Base-by-base conservation (phyloP, 805 yeast genomes). In the Pichia ethanolica region DNA sequence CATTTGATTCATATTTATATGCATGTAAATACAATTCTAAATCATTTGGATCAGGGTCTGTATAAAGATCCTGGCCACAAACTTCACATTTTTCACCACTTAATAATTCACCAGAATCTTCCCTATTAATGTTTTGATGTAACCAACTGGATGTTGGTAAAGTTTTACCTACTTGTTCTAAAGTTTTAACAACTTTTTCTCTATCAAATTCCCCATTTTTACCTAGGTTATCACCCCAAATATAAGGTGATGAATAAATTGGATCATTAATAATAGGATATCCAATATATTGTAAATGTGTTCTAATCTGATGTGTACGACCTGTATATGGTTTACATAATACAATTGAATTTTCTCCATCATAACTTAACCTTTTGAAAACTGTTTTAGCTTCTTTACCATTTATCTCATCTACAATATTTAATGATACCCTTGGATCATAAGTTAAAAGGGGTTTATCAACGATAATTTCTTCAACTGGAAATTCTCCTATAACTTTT, bases 231-330 rank as follows among this genome's bases (percentile, higher is more conserved):
- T 74, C 67, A 0, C 98, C 98, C 97, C 97, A 93, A 0, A 88
- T 82, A 14, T 67, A 64, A 13, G 74, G 77, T 58, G 86, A 87
- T 2, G 96, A 84, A 60, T 89, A 91, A 1, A 90, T 73, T 0
- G 97, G 97, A 64, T 91, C 99, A 62, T 91, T 90, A 4, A 86
- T 89, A 42, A 91, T 91, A 0, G 98, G 97, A 60, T 72, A 77
- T 0, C 97, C 97, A n/a, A 93, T 58, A 56, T 74, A 84, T 66
- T 90, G 97, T 49, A 93, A 68, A 69, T 93, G 99, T 1, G 93
- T 96, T 52, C 99, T 72, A 45, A 93, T 89, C 63, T 91, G 99
- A 65, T 91, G 99, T 0, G 97, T 89, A 61, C 99, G 74, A 0
- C 99, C 99, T 0, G 99, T 91, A 14, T 77, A 68, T 1, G 99